Conservation (phyloP, 75 land plant genomes). For the Larix kaempferi region DNA sequence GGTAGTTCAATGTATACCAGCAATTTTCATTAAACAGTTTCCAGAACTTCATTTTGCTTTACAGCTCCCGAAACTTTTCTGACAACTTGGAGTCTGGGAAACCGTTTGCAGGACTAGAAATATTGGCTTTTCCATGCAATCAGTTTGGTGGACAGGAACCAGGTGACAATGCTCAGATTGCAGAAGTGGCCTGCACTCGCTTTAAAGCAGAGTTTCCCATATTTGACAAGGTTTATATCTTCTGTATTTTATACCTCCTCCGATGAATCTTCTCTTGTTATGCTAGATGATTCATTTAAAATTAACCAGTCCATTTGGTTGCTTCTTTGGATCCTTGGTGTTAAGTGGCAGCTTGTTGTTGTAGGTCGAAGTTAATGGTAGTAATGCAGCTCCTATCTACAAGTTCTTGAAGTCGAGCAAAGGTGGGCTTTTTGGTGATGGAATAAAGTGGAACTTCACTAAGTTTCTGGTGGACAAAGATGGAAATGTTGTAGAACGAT, state of each 20-base stretch:
- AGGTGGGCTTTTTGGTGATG: constrained; percentile 68
- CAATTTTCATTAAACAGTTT: too few species aligned
- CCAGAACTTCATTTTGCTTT: too few species aligned
- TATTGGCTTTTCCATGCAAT: constrained; percentile 92
- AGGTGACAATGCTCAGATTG: constrained; percentile 72
- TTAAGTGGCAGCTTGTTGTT: neutral
- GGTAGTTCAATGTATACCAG: too few species aligned
- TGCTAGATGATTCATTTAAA: neutral
- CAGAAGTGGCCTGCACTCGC: constrained; percentile 75
- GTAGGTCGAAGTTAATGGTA: constrained; percentile 87
- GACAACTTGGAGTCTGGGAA: too few species aligned
- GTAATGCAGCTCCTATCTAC: constrained; percentile 70
- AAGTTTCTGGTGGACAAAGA: constrained; percentile 82
- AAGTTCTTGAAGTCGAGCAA: constrained; percentile 74
- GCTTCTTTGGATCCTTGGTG: neutral
- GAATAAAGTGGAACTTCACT: constrained; percentile 87
- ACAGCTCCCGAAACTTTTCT: too few species aligned
- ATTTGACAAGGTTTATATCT: constrained; percentile 64
- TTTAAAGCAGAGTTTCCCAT: constrained; percentile 90
- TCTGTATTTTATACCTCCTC: neutral
- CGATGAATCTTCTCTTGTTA: neutral
- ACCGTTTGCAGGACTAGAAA: constrained; percentile 49
- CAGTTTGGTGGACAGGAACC: constrained; percentile 93
- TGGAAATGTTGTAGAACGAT: constrained; percentile 82
- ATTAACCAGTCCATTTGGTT: neutral